These are phyloP conservation scores for Cryphonectria parasitica DNA, from an alignment of 2,329 filamentous ascomycete species.

Conservation along the genomic window DNA sequence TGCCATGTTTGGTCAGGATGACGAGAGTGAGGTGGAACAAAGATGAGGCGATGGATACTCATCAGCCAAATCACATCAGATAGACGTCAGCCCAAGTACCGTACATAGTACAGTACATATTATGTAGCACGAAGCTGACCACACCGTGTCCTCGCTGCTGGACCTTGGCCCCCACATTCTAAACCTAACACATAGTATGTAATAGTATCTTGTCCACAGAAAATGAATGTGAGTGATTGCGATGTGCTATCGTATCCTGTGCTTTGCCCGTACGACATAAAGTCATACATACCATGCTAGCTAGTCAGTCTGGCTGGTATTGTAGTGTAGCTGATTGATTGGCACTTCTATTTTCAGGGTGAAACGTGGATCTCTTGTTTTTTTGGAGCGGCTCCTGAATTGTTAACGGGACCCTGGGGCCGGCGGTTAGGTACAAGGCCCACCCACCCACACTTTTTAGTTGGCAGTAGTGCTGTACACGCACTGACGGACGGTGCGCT, in stretches of 20 bases:
- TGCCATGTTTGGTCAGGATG: background rate
- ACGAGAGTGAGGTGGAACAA: background rate
- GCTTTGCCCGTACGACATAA: background rate
- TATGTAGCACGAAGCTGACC: background rate
- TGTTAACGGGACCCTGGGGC: slow-evolving; percentile 9
- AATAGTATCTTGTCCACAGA: background rate
- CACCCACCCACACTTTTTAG: slow-evolving; percentile 1
- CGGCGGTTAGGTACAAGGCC: slow-evolving; percentile 1
- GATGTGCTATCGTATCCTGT: background rate
- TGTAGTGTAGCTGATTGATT: slow-evolving; percentile 2
- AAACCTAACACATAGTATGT: background rate
- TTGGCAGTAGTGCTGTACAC: background rate
- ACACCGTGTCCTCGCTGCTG: background rate
- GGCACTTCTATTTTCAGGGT: slow-evolving; percentile 27
- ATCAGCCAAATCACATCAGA: background rate
- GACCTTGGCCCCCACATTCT: background rate
- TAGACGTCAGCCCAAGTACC: background rate
- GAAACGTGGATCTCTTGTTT: slow-evolving; percentile 30
- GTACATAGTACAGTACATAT: background rate
- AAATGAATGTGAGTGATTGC: background rate
- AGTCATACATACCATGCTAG: background rate
- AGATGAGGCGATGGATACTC: background rate
- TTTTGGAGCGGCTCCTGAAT: slow-evolving; percentile 24
- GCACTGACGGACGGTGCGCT: background rate
- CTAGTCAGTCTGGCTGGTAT: background rate